Conservation (phyloP, 495 filamentous ascomycete species). For the Bacidia rubella region DNA sequence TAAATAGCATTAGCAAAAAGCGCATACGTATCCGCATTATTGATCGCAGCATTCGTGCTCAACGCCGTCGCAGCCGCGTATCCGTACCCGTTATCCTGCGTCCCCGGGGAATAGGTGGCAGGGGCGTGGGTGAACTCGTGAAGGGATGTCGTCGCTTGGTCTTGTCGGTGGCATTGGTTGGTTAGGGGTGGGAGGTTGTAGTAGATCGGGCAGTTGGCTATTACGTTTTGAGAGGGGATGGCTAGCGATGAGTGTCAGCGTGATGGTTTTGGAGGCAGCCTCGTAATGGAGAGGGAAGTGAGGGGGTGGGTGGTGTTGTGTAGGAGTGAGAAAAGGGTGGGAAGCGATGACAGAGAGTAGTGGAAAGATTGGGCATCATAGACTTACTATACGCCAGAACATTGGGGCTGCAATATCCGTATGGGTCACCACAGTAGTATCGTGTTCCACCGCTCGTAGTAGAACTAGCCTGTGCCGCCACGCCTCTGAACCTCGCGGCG, state of each 20-base stretch:
- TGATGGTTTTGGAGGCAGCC: not conserved
- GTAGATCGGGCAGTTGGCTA: slow-evolving; percentile 46
- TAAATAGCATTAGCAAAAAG: slow-evolving; percentile 40
- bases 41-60: slow-evolving; percentile 31
- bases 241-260: not conserved
- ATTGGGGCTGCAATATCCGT: slow-evolving; percentile 34
- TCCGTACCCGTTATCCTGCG: slow-evolving; percentile 45
- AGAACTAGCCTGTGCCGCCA: slow-evolving; percentile 37
- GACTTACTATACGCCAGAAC: slow-evolving; percentile 38
- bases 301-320: too few relatives aligned
- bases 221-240: slow-evolving; percentile 34
- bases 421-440: slow-evolving; percentile 40
- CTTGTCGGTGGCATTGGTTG: slow-evolving; percentile 40
- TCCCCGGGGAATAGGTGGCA: slow-evolving; percentile 40
- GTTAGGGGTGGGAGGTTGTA: slow-evolving; percentile 31
- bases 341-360: slow-evolving; percentile 7
- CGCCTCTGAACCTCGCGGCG: slow-evolving; percentile 33
- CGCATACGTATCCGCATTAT: slow-evolving; percentile 51
- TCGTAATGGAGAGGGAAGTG: not conserved
- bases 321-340: too few relatives aligned
- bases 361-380: too few relatives aligned
- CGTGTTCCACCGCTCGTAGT: slow-evolving; percentile 29
- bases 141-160: slow-evolving; percentile 44
- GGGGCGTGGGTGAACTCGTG: slow-evolving; percentile 52
- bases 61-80: slow-evolving; percentile 36